Evolutionary conservation across 2,329 filamentous ascomycete genomes (phyloP).

Genomic region (Septoria linicola): DNA sequence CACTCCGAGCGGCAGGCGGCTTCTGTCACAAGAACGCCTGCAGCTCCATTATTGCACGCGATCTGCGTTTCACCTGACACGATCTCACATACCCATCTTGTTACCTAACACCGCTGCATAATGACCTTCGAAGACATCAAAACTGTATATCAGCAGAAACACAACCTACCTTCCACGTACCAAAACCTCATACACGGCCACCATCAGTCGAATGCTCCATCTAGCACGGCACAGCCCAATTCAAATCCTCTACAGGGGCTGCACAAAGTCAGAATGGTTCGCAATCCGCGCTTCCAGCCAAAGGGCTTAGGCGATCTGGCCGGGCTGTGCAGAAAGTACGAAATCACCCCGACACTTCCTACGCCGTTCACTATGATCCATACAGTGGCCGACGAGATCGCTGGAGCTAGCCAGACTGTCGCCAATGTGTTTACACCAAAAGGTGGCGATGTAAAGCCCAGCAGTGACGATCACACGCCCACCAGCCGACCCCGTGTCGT

Average conservation of each 20-base stretch:
- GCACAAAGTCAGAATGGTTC: conserved; percentile 29
- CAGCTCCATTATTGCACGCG: too few relatives aligned
- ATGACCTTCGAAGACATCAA: conserved; percentile 24
- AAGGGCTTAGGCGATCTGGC: conserved; percentile 27
- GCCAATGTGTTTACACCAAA: neutral
- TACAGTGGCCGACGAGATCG: conserved; percentile 16
- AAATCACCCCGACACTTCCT: conserved; percentile 26
- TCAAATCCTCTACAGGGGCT: conserved; percentile 20
- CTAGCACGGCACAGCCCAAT: neutral
- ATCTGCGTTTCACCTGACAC: too few relatives aligned
- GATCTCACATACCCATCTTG: too few relatives aligned
- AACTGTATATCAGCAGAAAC: conserved; percentile 24
- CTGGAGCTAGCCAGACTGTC: conserved; percentile 1
- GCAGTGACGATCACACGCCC: conserved; percentile 6
- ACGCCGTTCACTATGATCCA: conserved; percentile 26
- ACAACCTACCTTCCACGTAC: conserved; percentile 27
- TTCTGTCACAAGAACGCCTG: too few relatives aligned
- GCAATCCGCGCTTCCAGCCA: conserved; percentile 29
- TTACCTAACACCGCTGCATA: neutral
- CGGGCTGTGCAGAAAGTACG: conserved; percentile 30
- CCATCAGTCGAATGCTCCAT: neutral
- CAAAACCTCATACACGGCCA: conserved; percentile 14
- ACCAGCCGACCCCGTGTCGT: conserved; percentile 12
- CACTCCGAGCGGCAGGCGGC: neutral
- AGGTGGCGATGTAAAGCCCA: neutral